These are phyloP conservation scores for Mycena filopes DNA, from an alignment of 768 basidiomycete species.

Conservation along the genomic window DNA sequence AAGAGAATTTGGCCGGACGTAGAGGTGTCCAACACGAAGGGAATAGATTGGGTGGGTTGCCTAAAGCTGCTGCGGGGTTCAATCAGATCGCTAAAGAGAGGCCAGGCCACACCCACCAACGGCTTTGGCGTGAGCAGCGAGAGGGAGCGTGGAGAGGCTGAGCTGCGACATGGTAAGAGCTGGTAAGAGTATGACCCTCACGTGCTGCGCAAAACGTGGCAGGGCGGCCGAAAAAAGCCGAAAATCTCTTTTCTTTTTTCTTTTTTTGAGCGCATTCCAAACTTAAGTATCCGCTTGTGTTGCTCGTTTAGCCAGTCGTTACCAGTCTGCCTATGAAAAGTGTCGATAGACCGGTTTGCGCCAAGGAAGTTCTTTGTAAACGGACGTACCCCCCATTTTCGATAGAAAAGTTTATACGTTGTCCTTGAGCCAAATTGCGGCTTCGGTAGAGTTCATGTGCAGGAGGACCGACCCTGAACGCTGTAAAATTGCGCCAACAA, in stretches of 20 bases:
- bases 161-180: neutral
- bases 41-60: neutral
- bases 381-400: constrained; percentile 24
- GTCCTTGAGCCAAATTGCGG: neutral
- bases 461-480: no score
- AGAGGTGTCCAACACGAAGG: neutral
- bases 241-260: no score
- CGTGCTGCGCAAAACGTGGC: no score
- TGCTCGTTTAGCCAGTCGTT: no score
- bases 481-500: no score
- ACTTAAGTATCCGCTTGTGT: no score
- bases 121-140: neutral
- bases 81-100: neutral
- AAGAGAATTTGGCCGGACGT: no score
- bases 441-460: constrained; percentile 50
- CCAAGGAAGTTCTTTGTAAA: constrained; percentile 5
- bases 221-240: no score
- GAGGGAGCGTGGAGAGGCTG: neutral
- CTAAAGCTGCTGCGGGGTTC: neutral
- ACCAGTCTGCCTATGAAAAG: no score
- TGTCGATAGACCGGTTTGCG: no score
- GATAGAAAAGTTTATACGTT: constrained; percentile 22
- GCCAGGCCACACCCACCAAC: neutral
- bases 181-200: no score
- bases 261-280: no score